A percentile compares a stretch with the other conserved stretches of the same genome.
Conservation (phyloP, 768 basidiomycete genomes). For the Vararia minispora region DNA sequence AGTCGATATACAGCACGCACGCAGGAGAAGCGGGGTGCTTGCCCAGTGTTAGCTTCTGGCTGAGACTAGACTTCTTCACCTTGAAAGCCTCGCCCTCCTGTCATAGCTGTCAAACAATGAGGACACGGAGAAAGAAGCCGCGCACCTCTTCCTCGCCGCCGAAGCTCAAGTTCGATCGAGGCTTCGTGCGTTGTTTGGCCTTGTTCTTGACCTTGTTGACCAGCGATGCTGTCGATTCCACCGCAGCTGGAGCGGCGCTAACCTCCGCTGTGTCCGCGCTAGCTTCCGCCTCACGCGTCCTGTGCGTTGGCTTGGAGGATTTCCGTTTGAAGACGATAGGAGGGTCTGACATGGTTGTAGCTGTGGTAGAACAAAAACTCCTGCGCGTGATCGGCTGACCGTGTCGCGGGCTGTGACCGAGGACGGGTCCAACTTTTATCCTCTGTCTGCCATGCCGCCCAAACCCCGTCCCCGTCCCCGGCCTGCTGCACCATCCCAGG, state of each 20-base stretch:
- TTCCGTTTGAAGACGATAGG: conserved; percentile 33
- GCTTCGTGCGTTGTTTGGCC: conserved; percentile 46
- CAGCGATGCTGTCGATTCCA: conserved; percentile 46
- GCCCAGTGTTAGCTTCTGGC: conserved; percentile 49
- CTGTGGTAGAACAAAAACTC: not conserved
- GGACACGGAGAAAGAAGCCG: conserved; percentile 5
- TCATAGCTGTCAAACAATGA: conserved; percentile 7
- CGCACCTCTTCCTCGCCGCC: conserved; percentile 57
- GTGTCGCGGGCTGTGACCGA: conserved; percentile 2
- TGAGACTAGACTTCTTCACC: conserved; percentile 73
- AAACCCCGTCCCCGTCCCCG: conserved; percentile 13
- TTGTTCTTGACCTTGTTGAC: conserved; percentile 65
- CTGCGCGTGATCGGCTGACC: not conserved
- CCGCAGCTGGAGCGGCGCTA: conserved; percentile 17
- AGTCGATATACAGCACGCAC: conserved; percentile 6
- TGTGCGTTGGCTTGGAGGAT: conserved; percentile 26
- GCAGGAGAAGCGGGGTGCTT: conserved; percentile 31
- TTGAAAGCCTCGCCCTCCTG: conserved; percentile 61
- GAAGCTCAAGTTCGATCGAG: conserved; percentile 67
- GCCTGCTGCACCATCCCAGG: conserved; percentile 6
- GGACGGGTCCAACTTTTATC: too few relatives aligned
- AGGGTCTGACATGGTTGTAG: conserved; percentile 18
- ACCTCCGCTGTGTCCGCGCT: conserved; percentile 18
- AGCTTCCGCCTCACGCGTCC: conserved; percentile 23
- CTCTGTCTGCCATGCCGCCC: conserved; percentile 12